Base-by-base conservation (phyloP, 1,139 yeast genomes). In the Hansenula sp. region DNA sequence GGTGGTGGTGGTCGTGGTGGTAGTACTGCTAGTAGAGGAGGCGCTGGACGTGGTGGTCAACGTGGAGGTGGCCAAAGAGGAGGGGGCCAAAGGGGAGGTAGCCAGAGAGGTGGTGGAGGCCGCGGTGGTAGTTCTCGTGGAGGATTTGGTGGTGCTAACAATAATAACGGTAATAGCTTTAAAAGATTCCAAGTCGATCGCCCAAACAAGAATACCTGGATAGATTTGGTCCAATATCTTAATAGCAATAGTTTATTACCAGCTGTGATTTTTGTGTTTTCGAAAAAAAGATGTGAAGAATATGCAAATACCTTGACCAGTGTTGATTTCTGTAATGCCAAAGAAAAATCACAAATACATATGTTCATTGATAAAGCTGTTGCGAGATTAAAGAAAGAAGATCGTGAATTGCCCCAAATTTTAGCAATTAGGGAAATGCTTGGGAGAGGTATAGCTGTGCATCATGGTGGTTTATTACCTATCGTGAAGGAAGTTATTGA, bases 401-500 rank as follows among this genome's bases (percentile, higher is more conserved):
- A 93, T 62, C 75, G 98, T 48, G 94, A 86, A 46, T 71, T 93
- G 44, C 99, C 99, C 0, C 99, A 93, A 63, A 93, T 93, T 47
- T 53, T 85, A 46, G 81, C 86, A 53, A 76, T 91, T 47, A 74
- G 96, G 52, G 96, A 89, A 32, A 72, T 93, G 73, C 69, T 93
- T 36, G 77, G 91, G 41, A 74, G 97, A 57, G 98, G 99, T 47
- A 86, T 93, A 52, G 98, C 96, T 0, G 95, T 93, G 2, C 99
- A 93, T 64, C 99, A 93, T 66, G 96, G 98, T 61, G 99, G 99
- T 2, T 68, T 93, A 45, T 70, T 93, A 47, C 99, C 99, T 0
- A 93, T 93, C 46, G 95, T 93, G 35, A 93, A 93, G 57, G 99
- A 93, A 62, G 84, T 91, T 43, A 93, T 93, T 55, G 99, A 93